Evolutionary conservation across 169 alveolate species (phyloP), one percentile per base, ranked within the genome.

Genomic region (Cryptosporidium sp.): DNA sequence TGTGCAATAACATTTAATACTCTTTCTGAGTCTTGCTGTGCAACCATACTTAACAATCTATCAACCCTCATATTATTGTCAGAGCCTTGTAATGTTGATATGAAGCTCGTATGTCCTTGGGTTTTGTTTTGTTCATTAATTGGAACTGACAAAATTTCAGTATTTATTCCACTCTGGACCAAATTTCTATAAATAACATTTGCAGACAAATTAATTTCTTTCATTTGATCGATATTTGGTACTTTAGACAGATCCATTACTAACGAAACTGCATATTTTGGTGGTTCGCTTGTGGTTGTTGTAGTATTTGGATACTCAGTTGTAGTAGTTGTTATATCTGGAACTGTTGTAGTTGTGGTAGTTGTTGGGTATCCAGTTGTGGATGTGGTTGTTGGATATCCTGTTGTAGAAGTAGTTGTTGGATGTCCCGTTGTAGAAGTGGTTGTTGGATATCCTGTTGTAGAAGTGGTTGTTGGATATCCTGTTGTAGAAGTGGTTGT

Each of bases 221-320:
- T 80, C 73, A 80, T 60, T 26, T 80, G 80, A 37, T 80, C 75
- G 29, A 80, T 8, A 48, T 80, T 80, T 60, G 89, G 89, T 21
- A 80, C 69, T 62, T 80, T 80, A 1, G 89, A 80, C 23, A 80
- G 21, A 48, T 80, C 89, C 89, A 80, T 80, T 14, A 80, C 89
- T 42, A 80, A 48, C 2, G 89, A 80, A 42, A 80, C 89, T 29
- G 75, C 89, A 80, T 80, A 80, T 44, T 80, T 80, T 45, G 72
- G 69, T 52, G 69, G 53, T 48, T 52, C 85, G 6, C 60, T 44
- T 60, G 61, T 42, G 23, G 89, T 80, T 44, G 75, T 42, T 12
- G 72, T 52, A 18, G 44, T 60, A 18, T 62, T 42, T 48, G 56
- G 56, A 48, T 48, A 3, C 2, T 16, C 21, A 60, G 61, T n/a